These are phyloP conservation scores for Dactylonectria estremocensis DNA, from an alignment of 2,329 filamentous ascomycete species.

Conservation along the genomic window DNA sequence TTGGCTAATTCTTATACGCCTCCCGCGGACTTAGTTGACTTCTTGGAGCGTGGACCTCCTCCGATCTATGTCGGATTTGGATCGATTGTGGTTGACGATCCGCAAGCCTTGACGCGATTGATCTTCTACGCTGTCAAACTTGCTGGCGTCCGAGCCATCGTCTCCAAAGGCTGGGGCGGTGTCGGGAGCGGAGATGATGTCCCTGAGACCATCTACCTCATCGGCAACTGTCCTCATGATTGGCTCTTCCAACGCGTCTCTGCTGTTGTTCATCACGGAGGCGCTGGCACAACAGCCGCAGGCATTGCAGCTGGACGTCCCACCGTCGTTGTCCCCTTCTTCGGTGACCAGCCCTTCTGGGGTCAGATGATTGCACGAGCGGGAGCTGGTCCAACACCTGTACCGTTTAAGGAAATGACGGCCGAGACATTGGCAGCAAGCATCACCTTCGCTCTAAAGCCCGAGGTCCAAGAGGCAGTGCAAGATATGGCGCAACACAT, in stretches of 20 bases:
- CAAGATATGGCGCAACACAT: slow-evolving; percentile 62
- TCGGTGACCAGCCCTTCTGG: slow-evolving; percentile 78
- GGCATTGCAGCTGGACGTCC: slow-evolving; percentile 72
- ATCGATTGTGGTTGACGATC: slow-evolving; percentile 76
- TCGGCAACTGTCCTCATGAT: slow-evolving; percentile 77
- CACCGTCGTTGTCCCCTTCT: slow-evolving; percentile 77
- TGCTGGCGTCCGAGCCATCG: slow-evolving; percentile 71
- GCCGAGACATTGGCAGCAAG: no score
- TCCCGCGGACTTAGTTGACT: slow-evolving; percentile 65
- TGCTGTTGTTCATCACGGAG: slow-evolving; percentile 71
- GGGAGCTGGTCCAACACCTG: slow-evolving; percentile 71
- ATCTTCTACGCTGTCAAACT: slow-evolving; percentile 72
- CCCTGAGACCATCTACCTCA: slow-evolving; percentile 69
- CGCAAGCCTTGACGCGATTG: slow-evolving; percentile 68
- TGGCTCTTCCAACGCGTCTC: slow-evolving; percentile 75
- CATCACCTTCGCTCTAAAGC: slow-evolving; percentile 67
- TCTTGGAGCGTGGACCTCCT: slow-evolving; percentile 64
- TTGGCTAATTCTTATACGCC: slow-evolving; percentile 69
- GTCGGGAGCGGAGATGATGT: slow-evolving; percentile 63
- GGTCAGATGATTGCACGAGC: slow-evolving; percentile 77
- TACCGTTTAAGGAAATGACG: slow-evolving; percentile 72
- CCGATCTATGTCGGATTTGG: slow-evolving; percentile 79
- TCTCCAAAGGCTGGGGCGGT: slow-evolving; percentile 77
- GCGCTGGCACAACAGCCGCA: slow-evolving; percentile 61
- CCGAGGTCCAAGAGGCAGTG: slow-evolving; percentile 59